Conservation (phyloP, 345 rosid species). For the Lepidium didymum region DNA sequence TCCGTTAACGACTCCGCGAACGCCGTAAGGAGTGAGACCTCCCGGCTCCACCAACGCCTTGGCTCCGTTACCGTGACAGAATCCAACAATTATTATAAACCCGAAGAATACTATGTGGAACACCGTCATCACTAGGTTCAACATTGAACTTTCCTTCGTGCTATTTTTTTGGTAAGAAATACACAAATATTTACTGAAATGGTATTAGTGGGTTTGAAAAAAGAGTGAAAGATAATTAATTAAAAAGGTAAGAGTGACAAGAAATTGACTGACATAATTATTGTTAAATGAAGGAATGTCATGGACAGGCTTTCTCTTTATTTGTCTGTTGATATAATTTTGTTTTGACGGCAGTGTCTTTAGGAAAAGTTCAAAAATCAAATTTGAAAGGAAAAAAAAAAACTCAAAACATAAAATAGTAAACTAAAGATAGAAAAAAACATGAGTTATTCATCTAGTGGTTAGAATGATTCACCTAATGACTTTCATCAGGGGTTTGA, state of each 20-base stretch:
- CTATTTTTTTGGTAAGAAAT: slow-evolving; percentile 3
- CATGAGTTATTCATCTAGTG: too few species aligned
- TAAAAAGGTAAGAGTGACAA: neutral
- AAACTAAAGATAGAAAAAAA: neutral
- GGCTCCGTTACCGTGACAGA: slow-evolving; percentile 47
- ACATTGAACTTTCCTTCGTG: slow-evolving; percentile 81
- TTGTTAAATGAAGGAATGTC: neutral
- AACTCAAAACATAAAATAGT: neutral
- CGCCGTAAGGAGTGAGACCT: slow-evolving; percentile 78
- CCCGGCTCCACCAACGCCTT: slow-evolving; percentile 63
- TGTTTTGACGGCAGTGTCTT: too few species aligned
- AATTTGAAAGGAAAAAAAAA: neutral
- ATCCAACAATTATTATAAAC: slow-evolving; percentile 62
- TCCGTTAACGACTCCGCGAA: slow-evolving; percentile 67
- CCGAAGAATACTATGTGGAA: slow-evolving; percentile 81
- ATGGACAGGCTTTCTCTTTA: neutral
- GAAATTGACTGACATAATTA: neutral
- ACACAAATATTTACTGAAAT: neutral
- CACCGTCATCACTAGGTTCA: slow-evolving; percentile 80
- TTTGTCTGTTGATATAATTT: neutral
- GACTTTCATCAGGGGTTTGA: too few species aligned
- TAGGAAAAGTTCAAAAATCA: too few species aligned
- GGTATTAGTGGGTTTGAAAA: neutral
- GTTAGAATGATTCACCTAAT: too few species aligned
- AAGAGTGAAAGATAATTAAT: neutral